A percentile compares a stretch with the other conserved stretches of the same genome.
Evolutionary conservation across 2,329 filamentous ascomycete genomes (phyloP).

Genomic region (Cryphonectria radicalis): DNA sequence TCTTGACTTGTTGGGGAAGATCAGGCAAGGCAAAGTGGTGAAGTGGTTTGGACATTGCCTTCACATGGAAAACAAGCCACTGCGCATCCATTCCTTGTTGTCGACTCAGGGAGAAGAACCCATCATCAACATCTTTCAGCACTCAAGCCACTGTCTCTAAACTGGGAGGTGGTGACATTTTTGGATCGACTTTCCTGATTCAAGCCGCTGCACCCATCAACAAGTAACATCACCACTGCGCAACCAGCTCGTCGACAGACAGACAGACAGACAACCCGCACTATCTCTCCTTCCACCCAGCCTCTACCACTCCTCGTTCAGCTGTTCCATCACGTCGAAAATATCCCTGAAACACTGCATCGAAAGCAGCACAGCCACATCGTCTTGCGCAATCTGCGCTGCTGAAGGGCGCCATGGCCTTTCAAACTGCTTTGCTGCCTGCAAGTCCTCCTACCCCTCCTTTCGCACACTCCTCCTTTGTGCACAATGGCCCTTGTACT

Average conservation of each 20-base stretch:
- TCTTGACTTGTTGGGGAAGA: constrained; percentile 17
- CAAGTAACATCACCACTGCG: constrained; percentile 1
- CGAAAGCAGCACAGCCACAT: constrained; percentile 7
- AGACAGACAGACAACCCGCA: not conserved
- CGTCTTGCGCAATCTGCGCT: constrained; percentile 25
- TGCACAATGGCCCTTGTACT: not conserved
- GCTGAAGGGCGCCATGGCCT: constrained; percentile 27
- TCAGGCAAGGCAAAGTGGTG: constrained; percentile 12
- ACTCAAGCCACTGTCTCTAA: not conserved
- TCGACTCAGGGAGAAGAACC: not conserved
- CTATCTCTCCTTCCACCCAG: not conserved
- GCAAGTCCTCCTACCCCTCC: constrained; percentile 15
- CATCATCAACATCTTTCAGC: not conserved
- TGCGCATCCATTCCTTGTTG: not conserved
- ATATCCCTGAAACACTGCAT: not conserved
- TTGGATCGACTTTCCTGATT: constrained; percentile 18
- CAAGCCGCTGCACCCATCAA: constrained; percentile 10
- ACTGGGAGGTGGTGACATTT: not conserved
- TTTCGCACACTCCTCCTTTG: not conserved
- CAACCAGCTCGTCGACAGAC: constrained; percentile 11
- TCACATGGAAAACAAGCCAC: not conserved
- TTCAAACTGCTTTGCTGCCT: constrained; percentile 30
- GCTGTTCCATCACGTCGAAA: not conserved
- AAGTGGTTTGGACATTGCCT: not conserved
- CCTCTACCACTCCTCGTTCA: not conserved